Percentiles rank a stretch among this genome's conserved stretches.
Evolutionary conservation across 2,329 filamentous ascomycete genomes (phyloP).

Genomic region (Penicillium sp.): DNA sequence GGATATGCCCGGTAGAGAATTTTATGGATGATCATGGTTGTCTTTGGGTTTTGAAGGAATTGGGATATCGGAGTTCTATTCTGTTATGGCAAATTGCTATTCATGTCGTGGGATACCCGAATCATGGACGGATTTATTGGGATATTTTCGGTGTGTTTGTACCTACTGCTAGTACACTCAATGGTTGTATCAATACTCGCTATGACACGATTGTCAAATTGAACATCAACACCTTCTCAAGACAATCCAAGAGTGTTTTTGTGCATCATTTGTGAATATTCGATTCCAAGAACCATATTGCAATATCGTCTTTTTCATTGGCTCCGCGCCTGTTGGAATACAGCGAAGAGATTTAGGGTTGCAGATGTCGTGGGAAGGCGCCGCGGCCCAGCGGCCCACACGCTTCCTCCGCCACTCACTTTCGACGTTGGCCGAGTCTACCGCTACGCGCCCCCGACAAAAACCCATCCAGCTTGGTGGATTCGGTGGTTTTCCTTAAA

Average conservation of each 20-base stretch:
- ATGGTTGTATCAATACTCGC: constrained; percentile 1
- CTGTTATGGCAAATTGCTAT: neutral
- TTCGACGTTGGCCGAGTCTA: neutral
- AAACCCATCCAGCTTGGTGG: neutral
- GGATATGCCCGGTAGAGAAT: constrained; percentile 1
- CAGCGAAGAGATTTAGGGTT: constrained; percentile 4
- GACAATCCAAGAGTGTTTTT: neutral
- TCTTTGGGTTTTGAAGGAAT: neutral
- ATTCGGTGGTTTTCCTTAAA: neutral
- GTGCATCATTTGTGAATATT: no score
- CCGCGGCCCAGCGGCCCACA: constrained; percentile 1
- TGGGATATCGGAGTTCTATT: neutral
- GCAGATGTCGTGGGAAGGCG: constrained; percentile 26
- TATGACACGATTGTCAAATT: neutral
- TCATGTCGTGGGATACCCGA: neutral
- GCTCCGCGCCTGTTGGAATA: neutral
- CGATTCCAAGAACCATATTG: no score
- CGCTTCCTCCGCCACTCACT: neutral
- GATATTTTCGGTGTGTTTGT: constrained; percentile 1
- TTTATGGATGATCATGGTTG: constrained; percentile 11
- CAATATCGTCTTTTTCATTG: neutral
- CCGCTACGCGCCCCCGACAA: neutral
- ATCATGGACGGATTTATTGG: neutral
- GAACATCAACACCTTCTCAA: neutral
- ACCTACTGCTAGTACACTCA: constrained; percentile 3